These are phyloP conservation scores for Fragaria ananassa DNA, from an alignment of 306 rosid species.

Conservation along the genomic window DNA sequence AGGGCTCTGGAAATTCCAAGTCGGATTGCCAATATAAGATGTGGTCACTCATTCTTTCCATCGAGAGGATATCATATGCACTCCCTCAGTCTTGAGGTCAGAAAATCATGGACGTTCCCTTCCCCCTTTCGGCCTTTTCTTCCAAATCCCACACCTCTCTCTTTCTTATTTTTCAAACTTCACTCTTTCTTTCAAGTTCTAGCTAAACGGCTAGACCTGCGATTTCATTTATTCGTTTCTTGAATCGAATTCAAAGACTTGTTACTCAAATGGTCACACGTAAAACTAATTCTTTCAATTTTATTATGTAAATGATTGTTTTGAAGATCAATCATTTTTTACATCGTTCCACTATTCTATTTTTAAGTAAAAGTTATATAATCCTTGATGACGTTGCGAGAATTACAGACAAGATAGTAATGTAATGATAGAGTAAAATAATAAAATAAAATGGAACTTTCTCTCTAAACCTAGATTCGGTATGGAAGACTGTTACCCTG, in stretches of 20 bases:
- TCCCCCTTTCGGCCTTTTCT: neutral
- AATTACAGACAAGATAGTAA: too few relatives aligned
- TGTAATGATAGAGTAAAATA: too few relatives aligned
- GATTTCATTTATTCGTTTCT: too few relatives aligned
- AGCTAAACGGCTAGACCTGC: neutral
- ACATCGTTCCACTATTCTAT: neutral
- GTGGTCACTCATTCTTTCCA: slow-evolving; percentile 1
- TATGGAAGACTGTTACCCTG: neutral
- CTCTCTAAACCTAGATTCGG: neutral
- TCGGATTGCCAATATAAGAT: slow-evolving; percentile 30
- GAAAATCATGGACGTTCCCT: neutral
- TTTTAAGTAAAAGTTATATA: too few relatives aligned
- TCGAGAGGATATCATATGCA: slow-evolving; percentile 11
- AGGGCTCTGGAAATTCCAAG: slow-evolving; percentile 25
- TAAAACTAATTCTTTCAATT: too few relatives aligned
- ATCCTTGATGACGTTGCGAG: fast-evolving
- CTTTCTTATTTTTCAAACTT: neutral
- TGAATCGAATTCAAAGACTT: too few relatives aligned
- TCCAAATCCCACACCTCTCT: neutral
- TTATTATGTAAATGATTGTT: neutral
- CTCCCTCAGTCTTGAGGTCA: neutral
- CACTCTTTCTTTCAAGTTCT: neutral
- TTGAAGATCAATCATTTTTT: neutral
- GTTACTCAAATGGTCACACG: too few relatives aligned
- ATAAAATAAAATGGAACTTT: neutral